Percentiles rank a stretch among this genome's conserved stretches.
Conservation (phyloP, 2,329 filamentous ascomycete species). For the Phialophora verrucosa region DNA sequence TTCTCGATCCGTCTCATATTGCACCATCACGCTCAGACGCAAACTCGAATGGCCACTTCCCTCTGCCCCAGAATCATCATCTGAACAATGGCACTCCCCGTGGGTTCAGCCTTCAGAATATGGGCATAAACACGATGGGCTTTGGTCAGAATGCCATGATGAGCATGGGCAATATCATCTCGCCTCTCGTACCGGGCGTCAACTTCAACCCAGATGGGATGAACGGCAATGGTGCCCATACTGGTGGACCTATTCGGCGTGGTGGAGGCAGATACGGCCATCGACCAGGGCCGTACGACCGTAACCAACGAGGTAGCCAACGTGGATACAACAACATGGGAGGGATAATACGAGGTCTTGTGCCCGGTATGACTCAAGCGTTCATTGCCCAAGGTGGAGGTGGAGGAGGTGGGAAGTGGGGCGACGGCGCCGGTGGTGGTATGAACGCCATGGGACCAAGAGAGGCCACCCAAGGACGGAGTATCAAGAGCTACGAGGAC, state of each 20-base stretch:
- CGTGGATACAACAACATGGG: slow-evolving; percentile 43
- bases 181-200: slow-evolving; percentile 50
- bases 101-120: slow-evolving; percentile 83
- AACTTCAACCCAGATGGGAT: slow-evolving; percentile 54
- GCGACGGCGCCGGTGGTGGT: slow-evolving; percentile 73
- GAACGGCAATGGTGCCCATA: slow-evolving; percentile 54
- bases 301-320: slow-evolving; percentile 43
- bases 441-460: slow-evolving; percentile 78
- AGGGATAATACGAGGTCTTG: slow-evolving; percentile 48
- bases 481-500: slow-evolving; percentile 96
- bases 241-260: slow-evolving; percentile 70
- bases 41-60: slow-evolving; percentile 95
- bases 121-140: slow-evolving; percentile 56
- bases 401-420: slow-evolving; percentile 65
- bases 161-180: slow-evolving; percentile 34
- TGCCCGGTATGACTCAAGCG: slow-evolving; percentile 52
- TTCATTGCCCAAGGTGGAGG: slow-evolving; percentile 50
- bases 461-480: slow-evolving; percentile 90
- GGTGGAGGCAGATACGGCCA: slow-evolving; percentile 67
- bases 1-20: slow-evolving; percentile 92
- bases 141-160: slow-evolving; percentile 60
- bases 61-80: slow-evolving; percentile 72
- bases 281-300: slow-evolving; percentile 74
- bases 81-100: slow-evolving; percentile 82
- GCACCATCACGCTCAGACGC: slow-evolving; percentile 90